A percentile compares a stretch with the other conserved stretches of the same genome.
These are phyloP conservation scores for Xylaria hypoxylon DNA, from an alignment of 2,329 filamentous ascomycete genomes.

Conservation along the genomic window DNA sequence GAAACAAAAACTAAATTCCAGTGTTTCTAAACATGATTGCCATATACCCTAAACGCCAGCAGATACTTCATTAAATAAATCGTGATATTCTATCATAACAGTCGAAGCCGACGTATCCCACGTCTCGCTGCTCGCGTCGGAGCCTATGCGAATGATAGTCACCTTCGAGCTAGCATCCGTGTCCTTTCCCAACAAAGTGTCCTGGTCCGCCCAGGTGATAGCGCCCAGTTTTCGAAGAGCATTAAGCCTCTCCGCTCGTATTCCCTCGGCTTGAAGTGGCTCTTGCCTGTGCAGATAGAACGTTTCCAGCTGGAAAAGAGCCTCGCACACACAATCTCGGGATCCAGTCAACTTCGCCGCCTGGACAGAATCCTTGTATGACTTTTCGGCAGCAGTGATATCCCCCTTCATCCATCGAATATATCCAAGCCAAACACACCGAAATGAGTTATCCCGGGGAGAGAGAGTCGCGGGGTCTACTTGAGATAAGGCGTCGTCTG, in stretches of 20 bases:
- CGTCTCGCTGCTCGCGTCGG: constrained; percentile 26
- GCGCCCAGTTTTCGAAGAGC: constrained; percentile 41
- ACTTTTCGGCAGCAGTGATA: constrained; percentile 39
- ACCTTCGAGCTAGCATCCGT: constrained; percentile 24
- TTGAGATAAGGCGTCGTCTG: constrained; percentile 43
- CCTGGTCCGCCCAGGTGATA: constrained; percentile 43
- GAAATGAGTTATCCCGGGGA: constrained; percentile 47
- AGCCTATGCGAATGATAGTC: constrained; percentile 36
- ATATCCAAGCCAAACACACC: constrained; percentile 48
- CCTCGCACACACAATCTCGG: constrained; percentile 46
- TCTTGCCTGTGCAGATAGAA: constrained; percentile 46
- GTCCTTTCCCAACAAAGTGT: constrained; percentile 7
- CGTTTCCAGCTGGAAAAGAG: constrained; percentile 48
- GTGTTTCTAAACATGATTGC: constrained; percentile 26
- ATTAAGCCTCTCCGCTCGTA: constrained; percentile 45
- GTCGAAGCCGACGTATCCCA: constrained; percentile 33
- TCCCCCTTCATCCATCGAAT: constrained; percentile 44
- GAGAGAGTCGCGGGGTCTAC: constrained; percentile 39
- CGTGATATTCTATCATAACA: constrained; percentile 37
- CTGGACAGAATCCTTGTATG: constrained; percentile 44
- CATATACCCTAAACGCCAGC: constrained; percentile 27
- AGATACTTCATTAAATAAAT: constrained; percentile 34
- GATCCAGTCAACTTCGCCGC: constrained; percentile 46
- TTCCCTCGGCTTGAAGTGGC: constrained; percentile 43
- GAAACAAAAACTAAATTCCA: not conserved